Base-by-base conservation (phyloP, 2,329 filamentous ascomycete genomes). In the Huntiella abstrusa region DNA sequence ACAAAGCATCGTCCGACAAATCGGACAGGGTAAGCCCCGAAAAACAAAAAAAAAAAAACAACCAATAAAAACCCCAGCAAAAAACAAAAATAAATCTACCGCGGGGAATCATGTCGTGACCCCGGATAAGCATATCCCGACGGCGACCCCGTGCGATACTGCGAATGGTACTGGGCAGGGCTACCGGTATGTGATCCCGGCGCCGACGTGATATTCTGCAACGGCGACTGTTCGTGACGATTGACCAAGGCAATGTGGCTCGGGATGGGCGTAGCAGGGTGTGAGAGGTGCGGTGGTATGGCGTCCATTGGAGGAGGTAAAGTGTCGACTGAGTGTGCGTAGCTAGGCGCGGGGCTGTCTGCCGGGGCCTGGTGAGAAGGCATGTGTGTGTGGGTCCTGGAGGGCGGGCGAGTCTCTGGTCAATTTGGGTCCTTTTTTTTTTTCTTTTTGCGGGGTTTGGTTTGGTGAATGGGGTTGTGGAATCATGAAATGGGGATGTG, bases 371-470 rank as follows among this genome's bases (percentile, higher is more conserved):
- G 22, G 13, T 16, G 37, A 46, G 44, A 39, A 46, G 44, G 19
- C 28, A 16, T 28, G 33, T 19, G 32, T 39, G 46, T 22, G 16
- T 43, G 36, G 34, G 47, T 49, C 47, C 47, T 49, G 47, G 47
- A 49, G 32, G 45, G 47, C 45, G 42, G 41, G 33, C 37, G 45
- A 37, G 47, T 33, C 42, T 34, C 34, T 49, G 43, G 47, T 49
- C 47, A 49, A 49, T 49, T 38, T 34, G 42, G 34, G 47, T 32
- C 22, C 22, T 28, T 28, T 28, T 43, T 19, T 45, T 40, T 39
- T 39, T 17, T 17, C 22, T 17, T 17, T 17, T 17, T 17, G n/a
- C n/a, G n/a, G n/a, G n/a, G n/a, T n/a, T 16, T 16, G 16, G 2
- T 16, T 1, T 17, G 17, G 17, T 17, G 4, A 17, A 17, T 17